Conservation (phyloP, 352 stramenopile species). For the Phytophthora citrophthora region DNA sequence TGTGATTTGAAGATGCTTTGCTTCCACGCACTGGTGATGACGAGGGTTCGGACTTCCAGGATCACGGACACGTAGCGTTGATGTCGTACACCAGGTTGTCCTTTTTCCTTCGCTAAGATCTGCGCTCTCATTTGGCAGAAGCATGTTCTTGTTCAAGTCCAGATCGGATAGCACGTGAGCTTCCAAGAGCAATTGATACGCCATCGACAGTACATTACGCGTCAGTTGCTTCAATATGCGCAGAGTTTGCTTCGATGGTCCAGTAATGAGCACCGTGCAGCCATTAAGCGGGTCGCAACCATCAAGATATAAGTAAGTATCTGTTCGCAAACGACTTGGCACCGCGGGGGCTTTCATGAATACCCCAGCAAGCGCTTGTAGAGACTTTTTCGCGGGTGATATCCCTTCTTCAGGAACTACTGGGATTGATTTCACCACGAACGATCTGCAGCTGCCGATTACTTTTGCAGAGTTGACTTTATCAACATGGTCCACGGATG, state of each 20-base stretch:
- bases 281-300: constrained; percentile 94
- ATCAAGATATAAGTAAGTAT: constrained; percentile 95
- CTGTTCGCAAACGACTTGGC: constrained; percentile 48
- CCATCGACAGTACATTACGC: constrained; percentile 90
- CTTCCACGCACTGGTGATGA: constrained; percentile 76
- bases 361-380: constrained; percentile 36
- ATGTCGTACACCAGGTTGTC: constrained; percentile 78
- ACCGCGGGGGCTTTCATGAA: constrained; percentile 31
- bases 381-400: constrained; percentile 32
- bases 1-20: constrained; percentile 72
- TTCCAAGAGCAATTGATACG: constrained; percentile 97
- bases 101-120: constrained; percentile 35
- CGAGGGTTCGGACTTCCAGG: constrained; percentile 45
- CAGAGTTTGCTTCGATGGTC: constrained; percentile 86
- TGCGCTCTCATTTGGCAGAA: constrained; percentile 28
- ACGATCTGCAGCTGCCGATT: constrained; percentile 71
- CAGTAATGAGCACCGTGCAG: constrained; percentile 94
- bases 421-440: constrained; percentile 68
- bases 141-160: constrained; percentile 50
- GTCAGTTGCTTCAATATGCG: constrained; percentile 94
- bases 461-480: constrained; percentile 54
- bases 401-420: constrained; percentile 47
- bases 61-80: constrained; percentile 70
- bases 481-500: constrained; percentile 93
- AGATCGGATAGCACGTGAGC: constrained; percentile 94